A percentile compares a stretch with the other conserved stretches of the same genome.
Evolutionary conservation across 192 early-diverging fungal species (phyloP).

Genomic region (Rhizophagus clarus): DNA sequence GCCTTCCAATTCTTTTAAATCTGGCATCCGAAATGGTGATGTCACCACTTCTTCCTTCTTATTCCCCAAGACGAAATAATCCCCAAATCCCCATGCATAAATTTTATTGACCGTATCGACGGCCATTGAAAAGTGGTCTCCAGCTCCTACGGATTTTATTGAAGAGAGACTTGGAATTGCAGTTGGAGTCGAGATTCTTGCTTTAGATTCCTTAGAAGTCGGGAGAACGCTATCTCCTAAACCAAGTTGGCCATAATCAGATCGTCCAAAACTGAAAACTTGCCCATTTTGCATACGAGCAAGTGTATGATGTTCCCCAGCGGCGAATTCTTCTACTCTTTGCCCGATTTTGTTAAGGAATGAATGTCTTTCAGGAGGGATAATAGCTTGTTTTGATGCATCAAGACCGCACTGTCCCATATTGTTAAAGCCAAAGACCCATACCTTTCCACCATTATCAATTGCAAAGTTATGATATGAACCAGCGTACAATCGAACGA

Average conservation of each 20-base stretch:
- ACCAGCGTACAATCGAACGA: slow-evolving; percentile 73
- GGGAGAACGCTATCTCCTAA: not conserved
- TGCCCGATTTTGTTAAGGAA: slow-evolving; percentile 45
- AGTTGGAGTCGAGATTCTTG: not conserved
- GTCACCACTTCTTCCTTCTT: not conserved
- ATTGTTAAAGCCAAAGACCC: slow-evolving; percentile 90
- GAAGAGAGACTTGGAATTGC: not conserved
- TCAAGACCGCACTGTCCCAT: slow-evolving; percentile 79
- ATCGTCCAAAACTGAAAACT: slow-evolving; percentile 84
- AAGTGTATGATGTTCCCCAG: slow-evolving; percentile 86
- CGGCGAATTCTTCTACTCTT: slow-evolving; percentile 63
- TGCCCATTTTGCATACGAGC: slow-evolving; percentile 66
- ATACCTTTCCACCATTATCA: slow-evolving; percentile 64
- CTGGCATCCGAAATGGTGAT: not conserved
- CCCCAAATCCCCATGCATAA: slow-evolving; percentile 91
- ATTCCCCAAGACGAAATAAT: slow-evolving; percentile 82
- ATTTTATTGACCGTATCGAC: slow-evolving; percentile 36
- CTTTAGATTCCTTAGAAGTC: not conserved
- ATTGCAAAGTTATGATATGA: slow-evolving; percentile 86
- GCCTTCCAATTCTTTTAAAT: not conserved
- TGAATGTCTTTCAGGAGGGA: slow-evolving; percentile 59
- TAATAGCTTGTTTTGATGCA: slow-evolving; percentile 38
- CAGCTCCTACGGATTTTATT: not conserved
- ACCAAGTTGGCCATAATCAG: slow-evolving; percentile 89
- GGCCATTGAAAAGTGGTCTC: not conserved